Conservation (phyloP, 257 asterid genomes). For the Solanum pennellii region DNA sequence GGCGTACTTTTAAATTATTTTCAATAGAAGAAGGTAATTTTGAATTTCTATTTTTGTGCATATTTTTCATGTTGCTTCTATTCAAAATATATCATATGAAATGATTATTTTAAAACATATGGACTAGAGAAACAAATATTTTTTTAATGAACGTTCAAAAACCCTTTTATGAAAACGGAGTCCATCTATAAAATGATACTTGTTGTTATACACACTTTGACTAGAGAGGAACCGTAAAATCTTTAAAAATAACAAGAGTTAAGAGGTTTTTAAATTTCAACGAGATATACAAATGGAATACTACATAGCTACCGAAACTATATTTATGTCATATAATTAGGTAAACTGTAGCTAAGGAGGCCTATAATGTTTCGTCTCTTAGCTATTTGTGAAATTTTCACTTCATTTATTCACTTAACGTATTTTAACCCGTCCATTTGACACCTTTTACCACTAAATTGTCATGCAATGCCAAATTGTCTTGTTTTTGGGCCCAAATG, state of each 20-base stretch:
- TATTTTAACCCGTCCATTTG: not conserved
- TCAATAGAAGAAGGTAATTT: not conserved
- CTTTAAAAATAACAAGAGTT: not conserved
- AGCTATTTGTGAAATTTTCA: not conserved
- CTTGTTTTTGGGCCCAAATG: not conserved
- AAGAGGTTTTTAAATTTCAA: not conserved
- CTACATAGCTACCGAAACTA: not conserved
- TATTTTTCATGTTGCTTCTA: not conserved
- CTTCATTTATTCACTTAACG: not conserved
- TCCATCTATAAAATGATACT: too few relatives aligned
- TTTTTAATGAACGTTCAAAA: not conserved
- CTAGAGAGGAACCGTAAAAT: not conserved
- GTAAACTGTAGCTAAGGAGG: too few relatives aligned
- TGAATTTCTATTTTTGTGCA: not conserved
- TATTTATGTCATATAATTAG: not conserved
- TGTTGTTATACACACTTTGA: not conserved
- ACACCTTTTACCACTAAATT: not conserved
- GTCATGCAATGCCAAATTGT: not conserved
- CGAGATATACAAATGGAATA: not conserved
- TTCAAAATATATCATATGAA: not conserved
- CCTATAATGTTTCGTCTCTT: not conserved
- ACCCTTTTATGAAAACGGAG: too few relatives aligned
- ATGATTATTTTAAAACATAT: not conserved
- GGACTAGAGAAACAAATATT: too few relatives aligned
- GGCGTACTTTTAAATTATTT: not conserved